Evolutionary conservation across 306 rosid species (phyloP), one percentile per base, ranked within the genome.

Genomic region (Delonix regia): DNA sequence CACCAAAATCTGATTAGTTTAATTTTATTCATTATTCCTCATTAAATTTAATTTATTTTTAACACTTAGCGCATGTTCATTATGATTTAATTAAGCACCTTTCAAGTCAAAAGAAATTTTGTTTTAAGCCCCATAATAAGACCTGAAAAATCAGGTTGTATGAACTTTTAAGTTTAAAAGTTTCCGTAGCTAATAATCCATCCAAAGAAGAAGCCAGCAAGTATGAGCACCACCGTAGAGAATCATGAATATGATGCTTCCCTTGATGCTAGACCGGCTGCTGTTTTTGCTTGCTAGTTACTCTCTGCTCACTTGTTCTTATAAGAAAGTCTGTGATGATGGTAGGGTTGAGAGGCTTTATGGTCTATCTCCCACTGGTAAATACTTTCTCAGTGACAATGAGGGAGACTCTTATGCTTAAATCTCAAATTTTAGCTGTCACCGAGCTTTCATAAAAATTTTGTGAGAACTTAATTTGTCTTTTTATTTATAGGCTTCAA

Each of bases 291-390:
- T 63, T 16, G 24, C 68, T 18, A 14, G 24, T 15, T 27, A 33
- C 68, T 62, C 68, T 33, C 45, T 62, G 21, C 78, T 60, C 2
- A 74, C 44, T 61, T 75, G 34, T 25, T 75, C 30, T 55, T 52
- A 59, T n/a, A 18, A 11, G 36, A 45, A 5, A 13, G 13, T 22
- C 4, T 0, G 15, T 11, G 19, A 75, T n/a, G 60, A 75, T 57
- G 69, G 78, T 24, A 44, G 30, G 27, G 69, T 74, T 74, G 57
- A 74, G 57, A 59, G 78, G 44, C 33, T 60, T 13, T 75, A 75
- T 61, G 61, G 22, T 13, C 14, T 61, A 41, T 60, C 71, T 27
- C 61, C 71, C 19, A 22, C 59, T 6, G 71, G 60, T 9, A 75
- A 75, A 28, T 75, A 30, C 79, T 60, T 25, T 5, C 21, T 55